Percentiles rank a stretch among this genome's conserved stretches.
phyloP scores from a whole-genome alignment of 2,329 filamentous ascomycete species.

The Neospermospora avenae region DNA sequence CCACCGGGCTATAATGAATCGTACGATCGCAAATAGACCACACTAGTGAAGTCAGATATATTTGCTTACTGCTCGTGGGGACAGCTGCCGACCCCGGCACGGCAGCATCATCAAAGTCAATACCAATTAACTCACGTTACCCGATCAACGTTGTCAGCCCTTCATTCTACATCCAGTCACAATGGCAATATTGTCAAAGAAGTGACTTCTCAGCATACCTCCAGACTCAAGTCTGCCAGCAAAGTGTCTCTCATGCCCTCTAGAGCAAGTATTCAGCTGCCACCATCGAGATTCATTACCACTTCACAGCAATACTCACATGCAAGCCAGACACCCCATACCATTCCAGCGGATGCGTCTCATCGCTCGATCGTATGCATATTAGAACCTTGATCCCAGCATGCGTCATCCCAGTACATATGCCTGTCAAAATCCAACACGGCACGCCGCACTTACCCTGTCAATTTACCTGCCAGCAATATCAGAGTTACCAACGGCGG shows the following conservation, averaged over 20 bases:
- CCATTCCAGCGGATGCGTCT: conserved; percentile 6
- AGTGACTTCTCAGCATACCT: not conserved
- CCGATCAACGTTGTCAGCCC: conserved; percentile 1
- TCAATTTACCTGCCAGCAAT: not conserved
- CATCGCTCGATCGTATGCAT: conserved; percentile 8
- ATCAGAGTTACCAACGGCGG: not conserved
- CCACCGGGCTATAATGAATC: not conserved
- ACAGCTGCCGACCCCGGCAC: not conserved
- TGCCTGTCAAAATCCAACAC: not conserved
- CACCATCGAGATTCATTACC: too few species aligned
- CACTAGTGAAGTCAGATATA: not conserved
- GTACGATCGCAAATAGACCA: not conserved
- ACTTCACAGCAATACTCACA: too few species aligned
- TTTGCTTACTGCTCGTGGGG: not conserved
- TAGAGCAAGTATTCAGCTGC: too few species aligned
- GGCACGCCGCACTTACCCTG: not conserved
- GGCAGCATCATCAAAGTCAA: not conserved
- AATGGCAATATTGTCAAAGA: not conserved
- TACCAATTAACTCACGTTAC: not conserved
- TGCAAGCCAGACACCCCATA: not conserved
- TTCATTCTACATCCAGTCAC: not conserved
- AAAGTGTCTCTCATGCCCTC: too few species aligned
- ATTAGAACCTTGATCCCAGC: not conserved
- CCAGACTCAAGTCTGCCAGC: not conserved
- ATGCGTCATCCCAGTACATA: not conserved